Evolutionary conservation across 2,329 filamentous ascomycete genomes (phyloP), one percentile per base, ranked within the genome.

Genomic region (Aureobasidium sp.): DNA sequence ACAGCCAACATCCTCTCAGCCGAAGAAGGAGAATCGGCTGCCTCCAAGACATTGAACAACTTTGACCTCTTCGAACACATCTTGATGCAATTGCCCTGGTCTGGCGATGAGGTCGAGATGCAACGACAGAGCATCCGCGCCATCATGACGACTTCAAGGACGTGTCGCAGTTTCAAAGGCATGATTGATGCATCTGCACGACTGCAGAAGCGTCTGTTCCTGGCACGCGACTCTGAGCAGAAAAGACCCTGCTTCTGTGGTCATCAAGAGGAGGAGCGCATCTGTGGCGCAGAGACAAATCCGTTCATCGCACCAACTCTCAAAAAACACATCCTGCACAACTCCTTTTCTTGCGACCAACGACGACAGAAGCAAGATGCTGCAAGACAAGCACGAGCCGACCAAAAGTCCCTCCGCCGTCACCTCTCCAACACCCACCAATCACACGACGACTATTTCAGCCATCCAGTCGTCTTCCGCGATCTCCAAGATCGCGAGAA

Each of bases 81-180:
- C 6, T 20, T 60, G 5, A 50, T 60, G 44, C 44, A 60, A 32
- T 42, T 60, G 27, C 57, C 57, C 5, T 60, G 57, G 57, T 51
- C 57, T 3, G 57, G 57, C 36, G 46, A 51, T 2, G 32, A 50
- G 46, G 46, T 32, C 10, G 57, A 42, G 1, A 26, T 10, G 46
- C 57, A 51, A 42, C 44, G 57, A 34, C 34, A 60, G 46, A 60
- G 44, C 57, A 60, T 60, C 5, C 46, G 46, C 15, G n/a, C 57
- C 15, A 60, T 60, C 34, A 50, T 60, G 57, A 60, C 36, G 10
- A 51, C 37, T 8, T 51, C 57, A 6, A 20, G 57, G 29, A 60
- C 57, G n/a, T 60, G 44, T 12, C 57, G 57, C 57, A 50, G 44
- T n/a, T 60, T 60, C 57, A 60, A 60, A n/a, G 57, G 57, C 46